Percentiles rank a stretch among this genome's conserved stretches.
These are phyloP conservation scores for Echeveria elegans DNA, from an alignment of 164 flowering plant species.

Conservation along the genomic window DNA sequence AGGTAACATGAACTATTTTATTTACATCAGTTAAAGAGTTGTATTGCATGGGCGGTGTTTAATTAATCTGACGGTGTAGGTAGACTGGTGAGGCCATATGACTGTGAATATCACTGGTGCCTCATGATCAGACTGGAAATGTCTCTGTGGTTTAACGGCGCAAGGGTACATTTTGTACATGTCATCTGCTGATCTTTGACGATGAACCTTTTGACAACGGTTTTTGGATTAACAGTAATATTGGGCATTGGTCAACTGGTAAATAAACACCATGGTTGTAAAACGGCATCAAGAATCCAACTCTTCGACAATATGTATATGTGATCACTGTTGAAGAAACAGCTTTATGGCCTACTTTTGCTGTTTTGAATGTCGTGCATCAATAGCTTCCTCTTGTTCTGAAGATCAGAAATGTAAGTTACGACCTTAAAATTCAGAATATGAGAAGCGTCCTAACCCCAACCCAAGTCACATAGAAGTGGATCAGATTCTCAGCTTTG, in stretches of 20 bases:
- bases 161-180: not conserved
- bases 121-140: not conserved
- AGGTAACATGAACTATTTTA: constrained; percentile 28
- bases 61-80: not conserved
- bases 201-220: not conserved
- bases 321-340: not conserved
- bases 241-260: not conserved
- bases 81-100: not conserved
- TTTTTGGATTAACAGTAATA: not conserved
- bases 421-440: too few relatives aligned
- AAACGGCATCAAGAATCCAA: not conserved
- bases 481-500: too few relatives aligned
- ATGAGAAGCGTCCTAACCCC: too few relatives aligned
- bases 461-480: too few relatives aligned
- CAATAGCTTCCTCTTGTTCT: too few relatives aligned
- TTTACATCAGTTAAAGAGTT: not conserved
- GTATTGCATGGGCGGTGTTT: not conserved
- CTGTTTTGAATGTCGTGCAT: too few relatives aligned
- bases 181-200: not conserved
- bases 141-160: not conserved
- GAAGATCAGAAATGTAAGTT: too few relatives aligned
- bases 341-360: too few relatives aligned
- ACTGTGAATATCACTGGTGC: not conserved
- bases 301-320: not conserved
- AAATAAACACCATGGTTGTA: not conserved